Evolutionary conservation across 345 rosid species (phyloP), one percentile per base, ranked within the genome.

Genomic region (Corchorus capsularis): DNA sequence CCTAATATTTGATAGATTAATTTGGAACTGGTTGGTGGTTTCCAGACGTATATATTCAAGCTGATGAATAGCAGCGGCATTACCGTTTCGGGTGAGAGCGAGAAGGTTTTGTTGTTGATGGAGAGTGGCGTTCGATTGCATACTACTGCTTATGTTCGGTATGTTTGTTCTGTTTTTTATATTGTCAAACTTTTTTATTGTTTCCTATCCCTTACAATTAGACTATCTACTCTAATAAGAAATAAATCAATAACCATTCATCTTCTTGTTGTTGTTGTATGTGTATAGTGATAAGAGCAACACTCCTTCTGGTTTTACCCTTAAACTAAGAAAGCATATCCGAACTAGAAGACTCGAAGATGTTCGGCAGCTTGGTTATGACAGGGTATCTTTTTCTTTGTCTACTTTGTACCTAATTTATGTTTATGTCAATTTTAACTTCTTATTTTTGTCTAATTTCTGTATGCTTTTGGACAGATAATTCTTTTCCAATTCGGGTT

Each of bases 81-180:
- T 41, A 91, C 99, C 14, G 97, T 92, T 77, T 96, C 99, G 11
- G 98, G 99, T 3, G 99, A 96, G 82, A 93, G 99, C 82, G 99
- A 96, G 85, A 96, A 93, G 73, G 95, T 93, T 77, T 79, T 92
- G 74, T 76, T 96, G 78, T 81, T 96, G 77, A 94, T 92, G 98
- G 99, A 96, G 76, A 94, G 97, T 55, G 98, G 99, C 53, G 94
- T 89, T 63, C 98, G 97, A 63, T 85, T 96, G 78, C 99, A 91
- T 69, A 87, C 97, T 37, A 96, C 99, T 67, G 96, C 88, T 79
- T 96, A 93, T 80, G 87, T 89, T 67, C 82, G 98, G 99, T 93
- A 77, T 35, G 62, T 41, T 80, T 41, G 3, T 22, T 55, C 5
- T 27, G 1, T 49, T 67, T 43, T 17, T 59, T 66, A n/a, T 56